Percentiles rank a stretch among this genome's conserved stretches.
Evolutionary conservation across 2,329 filamentous ascomycete species (phyloP).

Genomic region (Xylaria hypoxylon): DNA sequence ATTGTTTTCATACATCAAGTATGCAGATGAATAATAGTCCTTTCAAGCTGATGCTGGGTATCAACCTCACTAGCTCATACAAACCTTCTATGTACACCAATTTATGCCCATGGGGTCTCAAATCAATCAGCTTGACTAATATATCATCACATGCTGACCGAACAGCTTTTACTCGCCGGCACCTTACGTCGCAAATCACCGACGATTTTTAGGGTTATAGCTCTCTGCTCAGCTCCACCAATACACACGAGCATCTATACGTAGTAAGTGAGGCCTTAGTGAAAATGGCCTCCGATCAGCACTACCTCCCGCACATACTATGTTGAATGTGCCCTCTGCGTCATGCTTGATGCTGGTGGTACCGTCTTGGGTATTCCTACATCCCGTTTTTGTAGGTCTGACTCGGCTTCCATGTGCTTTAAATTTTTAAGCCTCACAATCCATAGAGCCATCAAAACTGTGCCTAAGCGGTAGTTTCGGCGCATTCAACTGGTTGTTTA

Average conservation of each 20-base stretch:
- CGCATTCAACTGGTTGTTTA: constrained; percentile 4
- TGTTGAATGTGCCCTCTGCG: background rate
- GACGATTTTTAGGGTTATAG: constrained; percentile 2
- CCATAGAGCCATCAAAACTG: background rate
- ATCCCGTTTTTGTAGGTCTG: background rate
- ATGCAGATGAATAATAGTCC: background rate
- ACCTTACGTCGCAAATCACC: background rate
- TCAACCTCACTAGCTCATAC: background rate
- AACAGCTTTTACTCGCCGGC: background rate
- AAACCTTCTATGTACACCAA: background rate
- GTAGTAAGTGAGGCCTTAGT: background rate
- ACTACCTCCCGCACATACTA: background rate
- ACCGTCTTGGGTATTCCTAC: background rate
- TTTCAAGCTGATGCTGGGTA: background rate
- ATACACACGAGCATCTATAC: background rate
- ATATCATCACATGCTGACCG: constrained; percentile 5
- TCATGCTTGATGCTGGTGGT: constrained; percentile 4
- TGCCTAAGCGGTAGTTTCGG: background rate
- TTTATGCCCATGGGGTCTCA: background rate
- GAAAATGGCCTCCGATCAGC: background rate
- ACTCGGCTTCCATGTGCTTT: constrained; percentile 3
- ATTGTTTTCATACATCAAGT: constrained; percentile 6
- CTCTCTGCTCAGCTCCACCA: background rate
- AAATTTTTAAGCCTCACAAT: background rate
- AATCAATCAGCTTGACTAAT: background rate